Evolutionary conservation across 495 filamentous ascomycete genomes (phyloP).

Genomic region (Talaromyces proteolyticus): DNA sequence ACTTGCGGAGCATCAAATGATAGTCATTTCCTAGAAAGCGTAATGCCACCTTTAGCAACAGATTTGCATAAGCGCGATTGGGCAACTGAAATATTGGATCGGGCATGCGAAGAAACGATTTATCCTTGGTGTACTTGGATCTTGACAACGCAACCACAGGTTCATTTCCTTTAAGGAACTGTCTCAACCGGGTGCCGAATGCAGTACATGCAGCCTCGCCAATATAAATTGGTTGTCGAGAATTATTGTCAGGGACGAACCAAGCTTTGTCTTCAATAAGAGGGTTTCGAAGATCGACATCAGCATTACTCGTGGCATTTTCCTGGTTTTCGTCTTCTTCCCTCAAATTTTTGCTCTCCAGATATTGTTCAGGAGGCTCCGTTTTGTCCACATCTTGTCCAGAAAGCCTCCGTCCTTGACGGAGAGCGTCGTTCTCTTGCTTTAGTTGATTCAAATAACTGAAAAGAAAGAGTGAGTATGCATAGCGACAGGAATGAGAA

Average conservation of each 20-base stretch:
- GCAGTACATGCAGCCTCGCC: constrained; percentile 11
- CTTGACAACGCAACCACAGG: constrained; percentile 1
- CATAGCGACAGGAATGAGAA: not conserved
- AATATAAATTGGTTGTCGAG: constrained; percentile 17
- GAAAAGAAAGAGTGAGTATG: not conserved
- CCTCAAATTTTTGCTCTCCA: not conserved
- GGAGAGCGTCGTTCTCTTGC: constrained; percentile 17
- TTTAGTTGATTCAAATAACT: constrained; percentile 23
- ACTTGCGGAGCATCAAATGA: constrained; percentile 9
- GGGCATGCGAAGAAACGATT: constrained; percentile 1
- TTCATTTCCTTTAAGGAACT: constrained; percentile 9
- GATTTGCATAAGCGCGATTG: constrained; percentile 8
- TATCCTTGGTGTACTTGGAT: constrained; percentile 5
- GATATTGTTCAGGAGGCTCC: constrained; percentile 7
- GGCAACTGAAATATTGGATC: constrained; percentile 3
- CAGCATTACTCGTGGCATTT: constrained; percentile 4
- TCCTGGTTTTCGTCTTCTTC: not conserved
- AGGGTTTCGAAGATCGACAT: constrained; percentile 19
- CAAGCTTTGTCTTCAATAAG: constrained; percentile 25
- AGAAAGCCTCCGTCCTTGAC: not conserved
- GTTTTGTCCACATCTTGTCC: constrained; percentile 9
- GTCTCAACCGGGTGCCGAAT: constrained; percentile 12
- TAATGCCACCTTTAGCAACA: constrained; percentile 9
- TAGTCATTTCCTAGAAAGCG: constrained; percentile 12
- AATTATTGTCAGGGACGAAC: constrained; percentile 25